These are phyloP conservation scores for Pseudogymnoascus sp. DNA, from an alignment of 2,329 filamentous ascomycete genomes.

Conservation along the genomic window DNA sequence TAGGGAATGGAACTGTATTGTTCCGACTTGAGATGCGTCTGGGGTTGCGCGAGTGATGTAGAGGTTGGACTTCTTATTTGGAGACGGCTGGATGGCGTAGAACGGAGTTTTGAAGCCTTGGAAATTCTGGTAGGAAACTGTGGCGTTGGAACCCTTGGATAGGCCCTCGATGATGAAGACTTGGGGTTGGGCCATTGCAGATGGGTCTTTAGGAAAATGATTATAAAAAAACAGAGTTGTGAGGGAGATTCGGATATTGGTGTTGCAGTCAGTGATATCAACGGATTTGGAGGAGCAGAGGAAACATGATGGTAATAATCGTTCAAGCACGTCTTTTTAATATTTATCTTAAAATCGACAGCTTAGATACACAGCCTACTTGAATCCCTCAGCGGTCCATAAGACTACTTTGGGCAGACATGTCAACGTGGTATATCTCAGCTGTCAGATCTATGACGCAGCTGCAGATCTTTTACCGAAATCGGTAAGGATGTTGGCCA, in stretches of 20 bases:
- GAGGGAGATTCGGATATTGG: not conserved
- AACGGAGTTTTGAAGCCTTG: not conserved
- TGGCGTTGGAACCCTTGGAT: not conserved
- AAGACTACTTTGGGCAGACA: not conserved
- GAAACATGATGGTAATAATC: not conserved
- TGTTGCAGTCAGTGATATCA: not conserved
- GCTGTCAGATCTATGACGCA: not conserved
- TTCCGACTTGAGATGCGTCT: not conserved
- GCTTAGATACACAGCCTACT: not conserved
- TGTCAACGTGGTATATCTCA: not conserved
- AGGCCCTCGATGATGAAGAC: not conserved
- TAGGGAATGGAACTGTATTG: not conserved
- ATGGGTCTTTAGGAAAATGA: not conserved
- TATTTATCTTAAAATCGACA: not conserved
- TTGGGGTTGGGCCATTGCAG: not conserved
- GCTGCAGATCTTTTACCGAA: not conserved
- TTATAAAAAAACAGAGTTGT: not conserved
- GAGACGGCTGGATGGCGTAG: not conserved
- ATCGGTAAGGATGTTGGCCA: not conserved
- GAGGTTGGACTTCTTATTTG: not conserved
- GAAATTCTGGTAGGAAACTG: not conserved
- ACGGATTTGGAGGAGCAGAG: not conserved
- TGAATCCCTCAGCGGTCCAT: not conserved
- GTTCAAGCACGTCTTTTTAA: not conserved
- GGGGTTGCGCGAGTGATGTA: not conserved